Evolutionary conservation across 1,284 basidiomycete genomes (phyloP), one percentile per base, ranked within the genome.

Genomic region (Caloboletus inedulis): DNA sequence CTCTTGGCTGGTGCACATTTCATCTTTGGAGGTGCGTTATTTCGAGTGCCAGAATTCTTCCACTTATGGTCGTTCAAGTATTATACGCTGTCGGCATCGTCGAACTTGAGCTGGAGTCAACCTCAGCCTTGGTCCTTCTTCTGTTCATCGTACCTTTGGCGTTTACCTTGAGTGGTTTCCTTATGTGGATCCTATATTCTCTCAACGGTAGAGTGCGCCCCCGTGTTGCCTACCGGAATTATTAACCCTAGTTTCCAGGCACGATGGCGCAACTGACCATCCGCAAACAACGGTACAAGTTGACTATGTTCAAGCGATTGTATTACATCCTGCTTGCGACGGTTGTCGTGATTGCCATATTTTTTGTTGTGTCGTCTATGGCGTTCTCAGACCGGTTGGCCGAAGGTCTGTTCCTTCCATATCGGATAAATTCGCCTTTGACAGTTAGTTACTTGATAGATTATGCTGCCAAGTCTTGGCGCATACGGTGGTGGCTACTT

Each of bases 141-240:
- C 62, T 93, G 56, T 91, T 95, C 68, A 91, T 98, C 59, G 88
- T 98, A 62, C 96, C 96, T 2, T 77, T 99, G 39, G 89, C 95
- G 0, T 87, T 98, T 69, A 96, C 95, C 0, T 77, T 99, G 33
- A 97, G 94, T 44, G 85, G 87, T 1, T 98, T 98, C 78, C 79
- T 98, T 40, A 81, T 96, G 63, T 98, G 96, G 96, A 98, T 94
- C 54, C 84, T 94, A 72, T 87, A 93, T 68, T 82, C 88, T n/a
- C 74, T 94, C 50, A 92, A 93, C 62, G 85, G 90, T 90, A 59
- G 31, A 77, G 69, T 23, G 7, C 43, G 12, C 25, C 8, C 25
- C 36, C 33, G 19, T 37, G 16, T 34, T 41, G 3, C 7, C 3
- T 12, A 36, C 33, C 43, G 33, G 9, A 49, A 33, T 55, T 52